phyloP scores from a whole-genome alignment of 345 rosid genomes.

The Eutrema yunnanense region DNA sequence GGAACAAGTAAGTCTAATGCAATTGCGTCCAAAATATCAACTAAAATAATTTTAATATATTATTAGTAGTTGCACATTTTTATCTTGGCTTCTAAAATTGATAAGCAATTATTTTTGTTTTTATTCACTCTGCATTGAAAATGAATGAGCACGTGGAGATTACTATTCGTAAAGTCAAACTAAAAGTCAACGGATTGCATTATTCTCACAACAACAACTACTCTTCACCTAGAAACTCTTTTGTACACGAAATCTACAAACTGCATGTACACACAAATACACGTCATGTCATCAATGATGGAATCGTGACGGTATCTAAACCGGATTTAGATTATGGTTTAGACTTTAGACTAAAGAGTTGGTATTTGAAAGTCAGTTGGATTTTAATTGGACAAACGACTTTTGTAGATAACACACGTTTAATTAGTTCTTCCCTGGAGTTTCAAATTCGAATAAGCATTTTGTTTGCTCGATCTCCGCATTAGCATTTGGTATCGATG shows the following conservation, averaged over 20 bases:
- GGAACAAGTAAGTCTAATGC: not conserved
- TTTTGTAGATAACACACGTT: not conserved
- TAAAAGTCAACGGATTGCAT: conserved; percentile 11
- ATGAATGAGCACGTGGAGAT: conserved; percentile 4
- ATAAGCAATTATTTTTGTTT: not conserved
- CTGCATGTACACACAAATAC: not conserved
- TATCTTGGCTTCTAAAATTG: not conserved
- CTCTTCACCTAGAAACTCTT: not conserved
- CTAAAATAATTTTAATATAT: not conserved
- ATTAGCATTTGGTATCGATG: not conserved
- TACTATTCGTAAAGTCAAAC: not conserved
- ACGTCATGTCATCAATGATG: conserved; percentile 2
- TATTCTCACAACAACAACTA: conserved; percentile 5
- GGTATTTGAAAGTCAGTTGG: not conserved
- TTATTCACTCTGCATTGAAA: not conserved
- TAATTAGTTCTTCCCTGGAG: not conserved
- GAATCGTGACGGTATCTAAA: not conserved
- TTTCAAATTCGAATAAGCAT: not conserved
- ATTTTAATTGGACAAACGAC: not conserved
- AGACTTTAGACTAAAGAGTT: not conserved
- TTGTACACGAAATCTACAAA: not conserved
- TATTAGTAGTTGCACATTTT: not conserved
- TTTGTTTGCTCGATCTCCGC: not conserved
- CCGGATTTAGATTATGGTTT: not conserved
- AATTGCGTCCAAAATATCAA: not conserved